Conservation (phyloP, 192 early-diverging fungal genomes). For the Entophlyctis luteolus region DNA sequence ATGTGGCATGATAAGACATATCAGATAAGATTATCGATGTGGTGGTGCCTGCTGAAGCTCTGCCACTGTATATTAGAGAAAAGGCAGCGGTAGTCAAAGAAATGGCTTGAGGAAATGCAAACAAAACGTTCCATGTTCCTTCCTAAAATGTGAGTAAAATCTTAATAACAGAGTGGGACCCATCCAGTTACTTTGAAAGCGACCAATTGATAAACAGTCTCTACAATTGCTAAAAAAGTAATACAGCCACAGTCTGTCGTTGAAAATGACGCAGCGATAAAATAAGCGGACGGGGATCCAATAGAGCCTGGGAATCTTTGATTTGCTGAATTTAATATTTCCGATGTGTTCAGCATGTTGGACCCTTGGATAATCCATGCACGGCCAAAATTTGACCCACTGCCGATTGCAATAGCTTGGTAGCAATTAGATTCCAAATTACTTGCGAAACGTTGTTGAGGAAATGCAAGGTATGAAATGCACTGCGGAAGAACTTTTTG, state of each 20-base stretch:
- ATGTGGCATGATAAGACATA: conserved; percentile 8
- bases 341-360: not conserved
- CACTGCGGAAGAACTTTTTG: not conserved
- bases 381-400: not conserved
- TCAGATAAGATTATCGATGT: not conserved
- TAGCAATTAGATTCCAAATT: not conserved
- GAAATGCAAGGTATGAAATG: not conserved
- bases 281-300: not conserved
- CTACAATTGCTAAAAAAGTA: not conserved
- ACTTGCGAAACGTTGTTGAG: not conserved
- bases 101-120: not conserved
- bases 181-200: not conserved
- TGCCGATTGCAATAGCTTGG: conserved; percentile 5
- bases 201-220: not conserved
- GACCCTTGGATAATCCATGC: conserved; percentile 9
- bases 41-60: not conserved
- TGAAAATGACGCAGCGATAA: not conserved
- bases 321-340: not conserved
- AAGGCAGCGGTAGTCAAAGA: not conserved
- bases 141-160: not conserved
- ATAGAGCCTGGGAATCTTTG: not conserved
- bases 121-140: not conserved
- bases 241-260: not conserved
- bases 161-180: not conserved
- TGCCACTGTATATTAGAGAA: not conserved